A percentile compares a stretch with the other conserved stretches of the same genome.
Evolutionary conservation across 345 rosid species (phyloP).

Genomic region (Aurinia saxatilis): DNA sequence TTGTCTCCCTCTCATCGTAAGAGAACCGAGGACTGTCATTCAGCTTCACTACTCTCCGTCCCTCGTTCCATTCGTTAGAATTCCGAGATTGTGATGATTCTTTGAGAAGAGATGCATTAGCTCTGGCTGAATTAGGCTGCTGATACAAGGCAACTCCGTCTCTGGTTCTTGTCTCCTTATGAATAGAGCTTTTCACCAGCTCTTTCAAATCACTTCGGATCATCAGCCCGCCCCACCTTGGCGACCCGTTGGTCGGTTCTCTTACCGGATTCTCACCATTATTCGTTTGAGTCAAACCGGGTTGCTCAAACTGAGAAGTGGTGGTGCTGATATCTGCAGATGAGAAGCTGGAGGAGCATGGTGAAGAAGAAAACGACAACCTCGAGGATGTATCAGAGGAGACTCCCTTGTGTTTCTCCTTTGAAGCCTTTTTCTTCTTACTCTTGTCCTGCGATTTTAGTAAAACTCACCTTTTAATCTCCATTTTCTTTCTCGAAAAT

Average conservation of each 20-base stretch:
- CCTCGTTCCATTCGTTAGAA: slow-evolving; percentile 33
- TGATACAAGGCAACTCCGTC: slow-evolving; percentile 59
- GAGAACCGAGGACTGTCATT: slow-evolving; percentile 78
- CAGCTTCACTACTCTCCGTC: slow-evolving; percentile 25
- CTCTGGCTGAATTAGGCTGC: slow-evolving; percentile 38
- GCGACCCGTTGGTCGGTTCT: slow-evolving; percentile 26
- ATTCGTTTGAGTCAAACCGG: slow-evolving; percentile 27
- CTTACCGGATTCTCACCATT: slow-evolving; percentile 17
- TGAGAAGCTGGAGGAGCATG: slow-evolving; percentile 68
- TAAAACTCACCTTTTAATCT: background rate
- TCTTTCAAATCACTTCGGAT: slow-evolving; percentile 45
- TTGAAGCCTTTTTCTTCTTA: slow-evolving; percentile 36
- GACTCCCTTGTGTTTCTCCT: slow-evolving; percentile 43
- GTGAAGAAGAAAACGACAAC: slow-evolving; percentile 64
- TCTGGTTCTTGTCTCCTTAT: slow-evolving; percentile 59
- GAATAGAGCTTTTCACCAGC: slow-evolving; percentile 50
- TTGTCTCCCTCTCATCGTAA: slow-evolving; percentile 68
- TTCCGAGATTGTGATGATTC: slow-evolving; percentile 42
- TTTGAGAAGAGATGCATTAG: slow-evolving; percentile 34
- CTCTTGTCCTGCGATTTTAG: slow-evolving; percentile 51
- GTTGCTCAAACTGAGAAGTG: slow-evolving; percentile 42
- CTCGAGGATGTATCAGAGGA: slow-evolving; percentile 62
- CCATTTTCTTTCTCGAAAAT: background rate
- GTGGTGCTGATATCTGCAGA: slow-evolving; percentile 50
- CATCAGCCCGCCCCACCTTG: slow-evolving; percentile 29